phyloP scores from a whole-genome alignment of 257 asterid species.

The Mitragyna speciosa region DNA sequence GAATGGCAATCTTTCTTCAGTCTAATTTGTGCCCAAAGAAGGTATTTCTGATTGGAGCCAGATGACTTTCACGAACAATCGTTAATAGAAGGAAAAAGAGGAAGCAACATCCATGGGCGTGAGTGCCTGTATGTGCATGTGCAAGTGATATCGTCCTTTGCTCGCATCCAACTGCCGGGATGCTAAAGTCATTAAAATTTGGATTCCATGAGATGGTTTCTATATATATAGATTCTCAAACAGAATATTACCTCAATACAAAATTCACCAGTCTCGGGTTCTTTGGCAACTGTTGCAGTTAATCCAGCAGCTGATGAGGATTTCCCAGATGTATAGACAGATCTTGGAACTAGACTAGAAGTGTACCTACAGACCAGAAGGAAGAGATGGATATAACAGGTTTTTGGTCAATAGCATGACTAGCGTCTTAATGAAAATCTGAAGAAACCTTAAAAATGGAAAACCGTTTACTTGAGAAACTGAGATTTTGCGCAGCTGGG shows the following conservation, averaged over 20 bases:
- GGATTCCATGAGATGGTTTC: not conserved
- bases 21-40: not conserved
- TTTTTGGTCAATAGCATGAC: not conserved
- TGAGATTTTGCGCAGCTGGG: conserved; percentile 99
- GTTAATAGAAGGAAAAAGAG: not conserved
- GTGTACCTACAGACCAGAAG: conserved; percentile 59
- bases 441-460: not conserved
- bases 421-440: conserved; percentile 11
- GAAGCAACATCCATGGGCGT: not conserved
- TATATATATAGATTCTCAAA: not conserved
- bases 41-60: not conserved
- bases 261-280: conserved; percentile 99
- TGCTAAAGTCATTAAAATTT: not conserved
- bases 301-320: conserved; percentile 99
- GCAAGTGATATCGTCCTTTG: not conserved
- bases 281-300: conserved; percentile 99
- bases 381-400: conserved; percentile 13
- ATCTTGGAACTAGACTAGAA: conserved; percentile 83
- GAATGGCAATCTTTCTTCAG: not conserved
- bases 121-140: not conserved
- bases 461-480: conserved; percentile 68
- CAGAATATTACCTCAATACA: conserved; percentile 77
- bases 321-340: conserved; percentile 97
- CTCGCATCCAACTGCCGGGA: not conserved
- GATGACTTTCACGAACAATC: not conserved